Base-by-base conservation (phyloP, 2,329 filamentous ascomycete genomes). In the Fusarium anguioides region DNA sequence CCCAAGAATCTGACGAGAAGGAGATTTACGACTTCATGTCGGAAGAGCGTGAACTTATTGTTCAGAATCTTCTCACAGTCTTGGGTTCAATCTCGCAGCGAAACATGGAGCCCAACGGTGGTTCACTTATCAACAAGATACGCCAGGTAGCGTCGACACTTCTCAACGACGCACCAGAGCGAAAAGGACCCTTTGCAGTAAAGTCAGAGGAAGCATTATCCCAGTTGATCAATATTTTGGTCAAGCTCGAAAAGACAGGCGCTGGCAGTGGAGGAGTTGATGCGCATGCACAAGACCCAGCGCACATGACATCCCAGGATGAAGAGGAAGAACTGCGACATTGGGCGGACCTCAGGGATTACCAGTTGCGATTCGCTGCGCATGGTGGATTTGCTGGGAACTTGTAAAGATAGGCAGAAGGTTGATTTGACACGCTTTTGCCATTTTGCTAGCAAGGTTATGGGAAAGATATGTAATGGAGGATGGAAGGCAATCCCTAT, bases 101-200 rank as follows among this genome's bases (percentile, higher is more conserved):
- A 60, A 94, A 94, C 77, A 91, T 96, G 84, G 93, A 97, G 65
- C 86, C 86, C n/a, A 87, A 87, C 63, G 86, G 85, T 18, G 81
- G 80, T n/a, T 86, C 85, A 0, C 79, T 88, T n/a, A 93, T 92
- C 72, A 88, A 88, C 81, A 96, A 97, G 81, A 92, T 97, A 69
- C 91, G 93, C 11, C 90, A 92, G 74, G 91, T 97, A 36, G 93
- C 93, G 2, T 91, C 90, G 26, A 96, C 93, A 0, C 83, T 97
- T 9, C 85, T 96, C 46, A 88, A 91, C 64, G 82, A 82, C 50
- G 77, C 81, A 6, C 79, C 80, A 0, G 83, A 85, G 56, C 80
- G 83, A 17, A 87, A 86, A 69, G 84, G 84, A 0, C 81, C 60
- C 1, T 76, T 84, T 10, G 84, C 84, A 4, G 71, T 82, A 27